Conservation (phyloP, 495 filamentous ascomycete genomes). For the Evansstolkia leycettana region DNA sequence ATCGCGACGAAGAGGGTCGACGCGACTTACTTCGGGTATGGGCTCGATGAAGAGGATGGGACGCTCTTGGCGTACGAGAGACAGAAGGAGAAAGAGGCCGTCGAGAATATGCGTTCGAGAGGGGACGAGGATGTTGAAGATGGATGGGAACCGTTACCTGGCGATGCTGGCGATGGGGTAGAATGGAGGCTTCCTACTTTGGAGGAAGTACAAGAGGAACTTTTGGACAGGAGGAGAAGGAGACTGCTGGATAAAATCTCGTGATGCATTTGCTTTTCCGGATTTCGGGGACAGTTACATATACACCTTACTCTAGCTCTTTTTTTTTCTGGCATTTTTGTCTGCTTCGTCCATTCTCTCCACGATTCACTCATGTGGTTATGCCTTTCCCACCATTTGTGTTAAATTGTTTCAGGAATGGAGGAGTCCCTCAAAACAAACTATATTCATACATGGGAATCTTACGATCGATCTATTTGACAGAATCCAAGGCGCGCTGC, state of each 20-base stretch:
- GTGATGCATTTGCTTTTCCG: conserved; percentile 18
- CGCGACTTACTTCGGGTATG: conserved; percentile 93
- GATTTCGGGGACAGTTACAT: not conserved
- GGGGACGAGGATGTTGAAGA: conserved; percentile 33
- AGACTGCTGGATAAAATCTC: conserved; percentile 72
- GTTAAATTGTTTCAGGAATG: no score
- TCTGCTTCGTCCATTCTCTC: no score
- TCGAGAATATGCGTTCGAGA: conserved; percentile 46
- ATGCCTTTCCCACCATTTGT: no score
- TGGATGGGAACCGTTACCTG: conserved; percentile 78
- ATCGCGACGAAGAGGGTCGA: conserved; percentile 70
- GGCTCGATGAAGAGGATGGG: conserved; percentile 87
- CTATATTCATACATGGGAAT: no score
- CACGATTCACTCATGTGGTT: no score
- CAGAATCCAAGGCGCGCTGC: conserved; percentile 6
- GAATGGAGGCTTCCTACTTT: conserved; percentile 74
- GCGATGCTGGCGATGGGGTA: conserved; percentile 70
- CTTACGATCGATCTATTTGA: conserved; percentile 11
- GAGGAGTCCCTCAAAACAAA: no score
- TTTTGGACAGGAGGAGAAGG: conserved; percentile 74
- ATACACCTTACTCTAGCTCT: no score
- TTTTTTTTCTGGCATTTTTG: conserved; percentile 3
- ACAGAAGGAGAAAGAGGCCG: conserved; percentile 70
- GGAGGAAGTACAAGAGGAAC: conserved; percentile 86
- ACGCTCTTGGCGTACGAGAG: conserved; percentile 70